Evolutionary conservation across 345 rosid species (phyloP).

Genomic region (Sonneratia alba): DNA sequence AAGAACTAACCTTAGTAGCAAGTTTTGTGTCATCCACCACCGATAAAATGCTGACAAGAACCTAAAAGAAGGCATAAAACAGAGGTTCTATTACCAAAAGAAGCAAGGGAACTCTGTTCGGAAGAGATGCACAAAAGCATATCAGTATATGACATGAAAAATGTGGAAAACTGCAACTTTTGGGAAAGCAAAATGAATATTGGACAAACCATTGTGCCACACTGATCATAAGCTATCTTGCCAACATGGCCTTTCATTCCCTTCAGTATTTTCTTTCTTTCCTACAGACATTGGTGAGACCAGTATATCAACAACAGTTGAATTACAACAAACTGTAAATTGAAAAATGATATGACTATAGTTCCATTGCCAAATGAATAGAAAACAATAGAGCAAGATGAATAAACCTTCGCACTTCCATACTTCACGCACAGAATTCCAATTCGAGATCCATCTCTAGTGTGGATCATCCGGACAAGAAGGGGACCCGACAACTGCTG

Average conservation of each 20-base stretch:
- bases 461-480: conserved; percentile 89
- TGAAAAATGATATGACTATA: background rate
- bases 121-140: background rate
- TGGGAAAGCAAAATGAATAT: background rate
- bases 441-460: conserved; percentile 82
- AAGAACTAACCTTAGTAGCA: conserved; percentile 52
- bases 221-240: conserved; percentile 65
- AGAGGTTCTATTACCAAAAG: background rate
- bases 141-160: background rate
- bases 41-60: conserved; percentile 62
- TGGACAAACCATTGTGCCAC: conserved; percentile 60
- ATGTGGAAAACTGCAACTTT: background rate
- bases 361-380: background rate
- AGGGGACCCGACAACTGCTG: conserved; percentile 73
- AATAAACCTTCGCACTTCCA: conserved; percentile 86
- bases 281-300: conserved; percentile 31
- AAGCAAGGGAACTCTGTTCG: background rate
- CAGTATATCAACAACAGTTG: conserved; percentile 4
- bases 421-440: conserved; percentile 79
- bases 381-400: background rate
- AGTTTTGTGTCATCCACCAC: conserved; percentile 92
- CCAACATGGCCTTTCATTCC: conserved; percentile 64
- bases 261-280: conserved; percentile 82
- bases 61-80: conserved; percentile 26
- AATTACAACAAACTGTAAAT: conserved; percentile 5